Base-by-base conservation (phyloP, 2,329 filamentous ascomycete species). In the Penicillium capsulatum region DNA sequence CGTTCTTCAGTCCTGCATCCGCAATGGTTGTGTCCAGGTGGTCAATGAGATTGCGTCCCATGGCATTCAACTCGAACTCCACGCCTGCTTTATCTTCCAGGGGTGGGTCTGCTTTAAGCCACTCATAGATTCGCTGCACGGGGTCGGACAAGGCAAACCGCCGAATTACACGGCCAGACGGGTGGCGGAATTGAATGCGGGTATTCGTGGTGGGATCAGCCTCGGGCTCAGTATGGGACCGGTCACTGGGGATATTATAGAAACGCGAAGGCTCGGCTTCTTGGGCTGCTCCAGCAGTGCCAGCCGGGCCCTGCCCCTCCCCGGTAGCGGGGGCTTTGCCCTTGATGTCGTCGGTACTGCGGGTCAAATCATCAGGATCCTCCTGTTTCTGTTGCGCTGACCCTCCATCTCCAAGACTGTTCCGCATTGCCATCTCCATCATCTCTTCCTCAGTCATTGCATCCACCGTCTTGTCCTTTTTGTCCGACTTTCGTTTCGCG, bases 371-470 rank as follows among this genome's bases (percentile, higher is more conserved):
- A 65, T 98, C 92, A 0, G 91, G 91, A 53, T 97, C 91, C 42
- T 83, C 76, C 6, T 84, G 72, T 52, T 79, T 82, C 0, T 58
- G 61, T 55, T 55, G 60, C 47, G 56, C 61, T 13, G 63, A 67
- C 24, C 68, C 70, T 20, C 75, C 77, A 28, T 45, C 55, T 10
- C 80, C 82, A 31, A 97, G 70, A 59, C 90, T 96, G 68, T 94
- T 92, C 62, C 90, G 81, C 59, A 98, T 66, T 0, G 92, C 92
- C 77, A 96, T 82, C 64, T 96, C 85, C 53, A 98, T 71, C 89
- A 95, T 94, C 68, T 98, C 90, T 34, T 97, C 90, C 61, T 98
- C 92, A 0, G 88, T 95, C 83, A 98, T 91, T 27, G 85, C 81
- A 42, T 85, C 84, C 2, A 96, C 79, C 50, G 91, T 86, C 38